A percentile compares a stretch with the other conserved stretches of the same genome.
These are phyloP conservation scores for Lactarius trivialis DNA, from an alignment of 768 basidiomycete species.

Conservation along the genomic window DNA sequence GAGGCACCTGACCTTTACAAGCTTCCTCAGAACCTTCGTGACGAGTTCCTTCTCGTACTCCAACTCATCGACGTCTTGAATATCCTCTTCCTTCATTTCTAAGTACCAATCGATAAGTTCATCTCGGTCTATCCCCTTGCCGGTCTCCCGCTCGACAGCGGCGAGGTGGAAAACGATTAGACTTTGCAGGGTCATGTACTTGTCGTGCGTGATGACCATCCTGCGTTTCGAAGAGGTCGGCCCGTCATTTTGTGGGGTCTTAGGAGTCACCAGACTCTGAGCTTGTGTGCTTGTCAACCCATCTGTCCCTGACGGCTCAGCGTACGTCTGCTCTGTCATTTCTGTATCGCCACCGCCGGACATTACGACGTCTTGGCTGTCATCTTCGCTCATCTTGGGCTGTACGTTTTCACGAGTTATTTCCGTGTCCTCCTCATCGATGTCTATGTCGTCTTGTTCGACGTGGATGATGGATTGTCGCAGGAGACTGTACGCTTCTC, in stretches of 20 bases:
- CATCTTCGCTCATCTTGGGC: constrained; percentile 35
- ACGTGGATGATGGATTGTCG: constrained; percentile 99
- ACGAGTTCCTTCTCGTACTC: constrained; percentile 90
- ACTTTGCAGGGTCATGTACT: constrained; percentile 85
- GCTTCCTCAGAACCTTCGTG: constrained; percentile 78
- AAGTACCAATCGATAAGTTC: constrained; percentile 97
- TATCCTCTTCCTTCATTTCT: constrained; percentile 77
- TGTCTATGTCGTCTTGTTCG: constrained; percentile 97
- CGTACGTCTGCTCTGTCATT: constrained; percentile 42
- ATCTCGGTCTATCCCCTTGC: constrained; percentile 75
- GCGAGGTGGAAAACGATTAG: constrained; percentile 79
- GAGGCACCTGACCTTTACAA: constrained; percentile 69
- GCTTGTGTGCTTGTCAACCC: constrained; percentile 25
- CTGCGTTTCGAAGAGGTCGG: constrained; percentile 53
- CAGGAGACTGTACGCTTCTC: constrained; percentile 90
- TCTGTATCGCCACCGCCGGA: constrained; percentile 52
- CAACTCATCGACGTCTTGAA: constrained; percentile 78
- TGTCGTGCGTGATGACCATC: constrained; percentile 94
- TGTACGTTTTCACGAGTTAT: constrained; percentile 42
- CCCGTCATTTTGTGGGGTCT: constrained; percentile 28
- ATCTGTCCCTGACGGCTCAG: constrained; percentile 28
- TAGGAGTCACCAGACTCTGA: constrained; percentile 21
- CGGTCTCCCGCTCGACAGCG: constrained; percentile 67
- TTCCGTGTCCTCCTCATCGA: constrained; percentile 83
- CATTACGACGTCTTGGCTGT: constrained; percentile 60